A percentile compares a stretch with the other conserved stretches of the same genome.
phyloP scores from a whole-genome alignment of 306 rosid species.

The Rosa lucieae region DNA sequence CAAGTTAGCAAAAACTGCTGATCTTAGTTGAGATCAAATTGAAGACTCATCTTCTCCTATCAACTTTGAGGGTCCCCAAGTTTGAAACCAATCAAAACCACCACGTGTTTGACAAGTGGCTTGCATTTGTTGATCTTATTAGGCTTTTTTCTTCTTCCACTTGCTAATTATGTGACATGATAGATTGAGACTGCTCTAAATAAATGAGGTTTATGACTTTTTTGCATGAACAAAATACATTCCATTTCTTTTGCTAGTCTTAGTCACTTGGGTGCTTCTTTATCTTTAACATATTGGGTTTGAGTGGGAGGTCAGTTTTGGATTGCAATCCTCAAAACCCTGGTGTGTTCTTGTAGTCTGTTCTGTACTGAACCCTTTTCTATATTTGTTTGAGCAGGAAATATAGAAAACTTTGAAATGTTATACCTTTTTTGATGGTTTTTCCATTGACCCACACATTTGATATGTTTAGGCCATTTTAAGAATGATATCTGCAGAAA shows the following conservation, averaged over 20 bases:
- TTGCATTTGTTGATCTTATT: neutral
- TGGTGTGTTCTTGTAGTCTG: slow-evolving; percentile 14
- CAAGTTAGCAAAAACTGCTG: slow-evolving; percentile 15
- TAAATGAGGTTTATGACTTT: neutral
- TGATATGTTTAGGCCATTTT: neutral
- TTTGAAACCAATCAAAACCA: slow-evolving; percentile 13
- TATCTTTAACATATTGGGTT: neutral
- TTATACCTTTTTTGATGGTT: neutral
- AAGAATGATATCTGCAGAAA: neutral
- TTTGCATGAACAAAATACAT: neutral
- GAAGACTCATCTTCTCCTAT: slow-evolving; percentile 1
- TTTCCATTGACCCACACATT: neutral
- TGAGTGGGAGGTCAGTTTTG: slow-evolving; percentile 10
- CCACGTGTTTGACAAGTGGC: slow-evolving; percentile 4
- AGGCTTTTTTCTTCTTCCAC: neutral
- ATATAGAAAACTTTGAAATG: neutral
- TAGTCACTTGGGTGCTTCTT: neutral
- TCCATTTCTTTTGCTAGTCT: neutral
- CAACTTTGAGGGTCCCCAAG: slow-evolving; percentile 19
- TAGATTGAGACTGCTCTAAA: neutral
- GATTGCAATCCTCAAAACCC: slow-evolving; percentile 6
- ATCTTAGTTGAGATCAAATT: neutral
- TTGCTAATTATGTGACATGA: neutral
- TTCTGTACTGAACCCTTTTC: neutral
- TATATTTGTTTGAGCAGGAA: neutral